A percentile compares a stretch with the other conserved stretches of the same genome.
These are phyloP conservation scores for Tricladium varicosporioides DNA, from an alignment of 2,329 filamentous ascomycete species.

Conservation along the genomic window DNA sequence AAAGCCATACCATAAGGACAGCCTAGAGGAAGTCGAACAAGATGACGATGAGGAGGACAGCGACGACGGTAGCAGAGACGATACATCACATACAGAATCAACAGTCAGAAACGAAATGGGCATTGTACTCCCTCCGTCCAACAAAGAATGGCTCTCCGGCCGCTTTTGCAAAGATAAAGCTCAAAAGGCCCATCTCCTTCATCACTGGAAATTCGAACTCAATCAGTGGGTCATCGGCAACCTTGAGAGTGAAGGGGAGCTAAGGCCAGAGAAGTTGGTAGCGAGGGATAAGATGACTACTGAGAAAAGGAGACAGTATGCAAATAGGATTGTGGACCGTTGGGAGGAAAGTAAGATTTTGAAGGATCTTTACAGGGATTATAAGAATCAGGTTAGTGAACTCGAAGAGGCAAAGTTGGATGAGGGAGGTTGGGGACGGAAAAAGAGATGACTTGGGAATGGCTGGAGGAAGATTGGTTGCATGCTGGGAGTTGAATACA, in stretches of 20 bases:
- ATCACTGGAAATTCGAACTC: conserved; percentile 76
- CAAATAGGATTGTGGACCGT: conserved; percentile 59
- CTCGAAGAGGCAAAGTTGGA: conserved; percentile 33
- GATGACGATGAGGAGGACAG: conserved; percentile 37
- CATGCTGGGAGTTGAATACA: too few species aligned
- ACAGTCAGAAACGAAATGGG: conserved; percentile 45
- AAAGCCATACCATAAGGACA: conserved; percentile 62
- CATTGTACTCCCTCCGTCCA: conserved; percentile 41
- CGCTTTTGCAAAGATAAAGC: conserved; percentile 62
- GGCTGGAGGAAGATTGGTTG: too few species aligned
- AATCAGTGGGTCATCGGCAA: conserved; percentile 67
- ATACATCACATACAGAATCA: conserved; percentile 19
- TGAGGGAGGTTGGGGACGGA: conserved; percentile 14
- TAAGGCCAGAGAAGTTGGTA: conserved; percentile 55
- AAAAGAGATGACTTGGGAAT: neutral
- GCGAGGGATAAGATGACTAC: conserved; percentile 60
- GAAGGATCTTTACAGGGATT: conserved; percentile 60
- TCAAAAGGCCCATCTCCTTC: conserved; percentile 66
- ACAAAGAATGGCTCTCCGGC: conserved; percentile 51
- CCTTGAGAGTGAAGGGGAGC: conserved; percentile 56
- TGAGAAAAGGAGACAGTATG: conserved; percentile 57
- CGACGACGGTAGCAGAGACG: conserved; percentile 33
- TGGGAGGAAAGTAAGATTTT: conserved; percentile 63
- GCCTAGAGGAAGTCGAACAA: conserved; percentile 62
- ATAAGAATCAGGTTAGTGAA: conserved; percentile 58